phyloP scores from a whole-genome alignment of 148 eudicot genomes.

The Linanthus parryae region DNA sequence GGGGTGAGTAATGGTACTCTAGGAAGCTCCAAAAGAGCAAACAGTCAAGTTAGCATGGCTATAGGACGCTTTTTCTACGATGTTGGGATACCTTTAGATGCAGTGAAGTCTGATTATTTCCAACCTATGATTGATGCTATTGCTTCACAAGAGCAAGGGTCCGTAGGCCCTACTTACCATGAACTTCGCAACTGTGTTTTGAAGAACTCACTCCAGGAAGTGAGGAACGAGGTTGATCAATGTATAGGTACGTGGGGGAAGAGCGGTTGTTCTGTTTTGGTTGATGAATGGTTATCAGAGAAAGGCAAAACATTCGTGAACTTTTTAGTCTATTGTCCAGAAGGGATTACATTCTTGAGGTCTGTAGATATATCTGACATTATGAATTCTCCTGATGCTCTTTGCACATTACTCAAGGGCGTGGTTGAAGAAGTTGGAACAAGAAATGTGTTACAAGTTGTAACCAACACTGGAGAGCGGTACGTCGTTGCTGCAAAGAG shows the following conservation, averaged over 20 bases:
- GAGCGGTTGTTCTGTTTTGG: constrained; percentile 72
- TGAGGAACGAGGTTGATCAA: constrained; percentile 52
- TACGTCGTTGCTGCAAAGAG: constrained; percentile 61
- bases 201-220: constrained; percentile 71
- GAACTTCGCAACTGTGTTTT: constrained; percentile 76
- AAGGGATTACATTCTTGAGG: constrained; percentile 68
- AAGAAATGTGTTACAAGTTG: constrained; percentile 73
- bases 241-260: constrained; percentile 60
- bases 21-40: constrained; percentile 30
- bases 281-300: constrained; percentile 52
- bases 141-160: constrained; percentile 59
- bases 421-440: constrained; percentile 79
- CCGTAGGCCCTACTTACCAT: constrained; percentile 59
- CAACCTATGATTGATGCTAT: constrained; percentile 92
- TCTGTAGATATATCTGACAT: constrained; percentile 64
- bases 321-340: constrained; percentile 62
- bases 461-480: constrained; percentile 57
- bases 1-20: constrained; percentile 9
- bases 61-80: constrained; percentile 74
- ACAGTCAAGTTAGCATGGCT: constrained; percentile 52
- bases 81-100: constrained; percentile 66
- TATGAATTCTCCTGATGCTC: constrained; percentile 37
- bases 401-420: constrained; percentile 56
- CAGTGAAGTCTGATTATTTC: constrained; percentile 76
- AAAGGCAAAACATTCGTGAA: constrained; percentile 48